Base-by-base conservation (phyloP, 2,329 filamentous ascomycete genomes). In the Dendryphion nanum region DNA sequence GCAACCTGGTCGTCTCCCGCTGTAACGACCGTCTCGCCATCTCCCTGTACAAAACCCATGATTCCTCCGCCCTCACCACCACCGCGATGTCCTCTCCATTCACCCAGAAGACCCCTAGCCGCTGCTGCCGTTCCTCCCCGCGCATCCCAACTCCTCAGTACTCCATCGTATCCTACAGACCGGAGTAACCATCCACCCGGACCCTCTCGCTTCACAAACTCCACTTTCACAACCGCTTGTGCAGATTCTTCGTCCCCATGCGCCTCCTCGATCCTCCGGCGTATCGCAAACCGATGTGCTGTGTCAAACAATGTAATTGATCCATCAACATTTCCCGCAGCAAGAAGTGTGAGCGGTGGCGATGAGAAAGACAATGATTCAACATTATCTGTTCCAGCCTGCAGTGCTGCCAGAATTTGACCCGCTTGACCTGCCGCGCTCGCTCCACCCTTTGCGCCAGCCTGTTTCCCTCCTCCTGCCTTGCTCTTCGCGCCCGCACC, bases 61-160 rank as follows among this genome's bases (percentile, higher is more conserved):
- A 97, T 84, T 37, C 91, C 91, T 21, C 90, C 91, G 16, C 89
- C 84, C 69, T 93, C 88, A 10, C 89, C 86, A 59, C 87, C 81
- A 19, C 90, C 83, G 53, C 87, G 66, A 64, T 98, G 93, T 0
- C 93, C 93, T 65, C 78, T 89, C 90, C 90, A 97, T 68, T 96
- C 90, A 48, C 83, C 85, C 17, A 88, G 70, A 36, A 95, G 70
- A 0, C 88, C 89, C 36, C 82, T 81, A 6, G 76, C 80, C 2
- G 80, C 81, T 1, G 78, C 79, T 1, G 78, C 76, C 1, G 81
- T 86, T 6, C 84, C 82, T 38, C 82, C 83, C 30, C 83, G 68
- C 4, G 79, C 74, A 67, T 98, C 91, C 93, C 93, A 98, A 43
- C 90, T 75, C 56, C 88, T 77, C 15, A 98, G 81, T 0, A 90